These are phyloP conservation scores for Cordyceps cicadae DNA, from an alignment of 2,329 filamentous ascomycete genomes.

Conservation along the genomic window DNA sequence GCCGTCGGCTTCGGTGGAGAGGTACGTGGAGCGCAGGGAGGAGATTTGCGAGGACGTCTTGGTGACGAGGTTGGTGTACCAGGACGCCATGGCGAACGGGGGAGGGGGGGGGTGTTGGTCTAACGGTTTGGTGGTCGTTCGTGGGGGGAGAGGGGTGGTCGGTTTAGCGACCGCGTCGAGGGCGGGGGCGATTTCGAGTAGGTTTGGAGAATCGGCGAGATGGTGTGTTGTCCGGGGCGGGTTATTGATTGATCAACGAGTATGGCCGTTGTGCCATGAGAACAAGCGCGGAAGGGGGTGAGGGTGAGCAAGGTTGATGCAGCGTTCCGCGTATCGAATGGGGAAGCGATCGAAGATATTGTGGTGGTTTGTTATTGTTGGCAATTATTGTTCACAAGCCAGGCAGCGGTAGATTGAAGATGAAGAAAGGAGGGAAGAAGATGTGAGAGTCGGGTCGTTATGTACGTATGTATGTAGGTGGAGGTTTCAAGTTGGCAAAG, in stretches of 20 bases:
- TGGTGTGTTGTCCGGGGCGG: neutral
- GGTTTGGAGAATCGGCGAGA: neutral
- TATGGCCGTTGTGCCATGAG: neutral
- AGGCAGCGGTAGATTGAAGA: neutral
- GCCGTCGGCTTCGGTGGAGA: conserved; percentile 57
- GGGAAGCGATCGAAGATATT: neutral
- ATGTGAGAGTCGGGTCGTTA: neutral
- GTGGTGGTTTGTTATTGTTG: neutral
- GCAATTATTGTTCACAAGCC: neutral
- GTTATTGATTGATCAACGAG: neutral
- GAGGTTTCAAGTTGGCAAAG: conserved; percentile 10
- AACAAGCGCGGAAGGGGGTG: neutral
- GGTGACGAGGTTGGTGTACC: conserved; percentile 67
- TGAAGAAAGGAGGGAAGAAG: neutral
- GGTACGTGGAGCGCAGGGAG: conserved; percentile 60
- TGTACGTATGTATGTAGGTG: neutral
- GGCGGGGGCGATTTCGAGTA: neutral
- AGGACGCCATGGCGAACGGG: conserved; percentile 65
- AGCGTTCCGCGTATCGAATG: neutral
- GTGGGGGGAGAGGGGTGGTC: neutral
- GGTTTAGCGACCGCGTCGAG: neutral
- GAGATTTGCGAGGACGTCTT: conserved; percentile 58
- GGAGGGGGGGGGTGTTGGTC: neutral
- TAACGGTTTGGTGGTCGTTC: neutral
- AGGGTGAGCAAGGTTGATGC: too few species aligned